Evolutionary conservation across 179 eudicot species (phyloP).

Genomic region (Pouteria campechiana): DNA sequence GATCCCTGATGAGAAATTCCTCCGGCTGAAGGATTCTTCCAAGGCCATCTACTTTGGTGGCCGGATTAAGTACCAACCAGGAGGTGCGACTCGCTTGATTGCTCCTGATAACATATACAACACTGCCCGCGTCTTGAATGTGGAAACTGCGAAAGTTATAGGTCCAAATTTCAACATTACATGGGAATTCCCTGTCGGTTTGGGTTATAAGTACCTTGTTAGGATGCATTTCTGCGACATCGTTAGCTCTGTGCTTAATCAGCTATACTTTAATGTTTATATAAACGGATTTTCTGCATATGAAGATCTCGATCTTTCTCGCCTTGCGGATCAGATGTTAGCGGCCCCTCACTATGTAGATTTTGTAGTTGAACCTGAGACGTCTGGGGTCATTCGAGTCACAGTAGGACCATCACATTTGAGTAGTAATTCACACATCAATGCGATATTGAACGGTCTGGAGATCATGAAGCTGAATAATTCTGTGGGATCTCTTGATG

Average conservation of each 20-base stretch:
- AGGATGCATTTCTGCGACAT: conserved; percentile 88
- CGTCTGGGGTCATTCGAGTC: conserved; percentile 27
- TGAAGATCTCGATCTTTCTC: conserved; percentile 49
- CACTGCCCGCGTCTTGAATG: conserved; percentile 45
- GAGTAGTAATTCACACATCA: conserved; percentile 37
- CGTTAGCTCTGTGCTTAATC: conserved; percentile 38
- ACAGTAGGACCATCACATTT: conserved; percentile 58
- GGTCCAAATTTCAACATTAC: conserved; percentile 30
- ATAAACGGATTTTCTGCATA: conserved; percentile 52
- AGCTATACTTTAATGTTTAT: conserved; percentile 68
- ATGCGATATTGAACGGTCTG: conserved; percentile 72
- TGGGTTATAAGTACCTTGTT: conserved; percentile 47
- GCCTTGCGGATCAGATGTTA: conserved; percentile 17
- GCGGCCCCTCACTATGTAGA: conserved; percentile 85
- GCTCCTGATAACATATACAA: conserved; percentile 80
- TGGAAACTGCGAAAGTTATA: conserved; percentile 12
- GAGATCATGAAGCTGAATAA: conserved; percentile 71
- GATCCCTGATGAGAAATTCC: conserved; percentile 54
- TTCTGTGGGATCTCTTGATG: conserved; percentile 62
- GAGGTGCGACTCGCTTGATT: conserved; percentile 73
- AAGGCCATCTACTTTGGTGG: conserved; percentile 40
- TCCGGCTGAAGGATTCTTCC: conserved; percentile 23
- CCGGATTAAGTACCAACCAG: conserved; percentile 45
- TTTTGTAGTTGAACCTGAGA: conserved; percentile 41
- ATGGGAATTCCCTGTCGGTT: conserved; percentile 50